Percentiles rank a stretch among this genome's conserved stretches.
Evolutionary conservation across 1,284 basidiomycete species (phyloP).

Genomic region (Agaricales sp.): DNA sequence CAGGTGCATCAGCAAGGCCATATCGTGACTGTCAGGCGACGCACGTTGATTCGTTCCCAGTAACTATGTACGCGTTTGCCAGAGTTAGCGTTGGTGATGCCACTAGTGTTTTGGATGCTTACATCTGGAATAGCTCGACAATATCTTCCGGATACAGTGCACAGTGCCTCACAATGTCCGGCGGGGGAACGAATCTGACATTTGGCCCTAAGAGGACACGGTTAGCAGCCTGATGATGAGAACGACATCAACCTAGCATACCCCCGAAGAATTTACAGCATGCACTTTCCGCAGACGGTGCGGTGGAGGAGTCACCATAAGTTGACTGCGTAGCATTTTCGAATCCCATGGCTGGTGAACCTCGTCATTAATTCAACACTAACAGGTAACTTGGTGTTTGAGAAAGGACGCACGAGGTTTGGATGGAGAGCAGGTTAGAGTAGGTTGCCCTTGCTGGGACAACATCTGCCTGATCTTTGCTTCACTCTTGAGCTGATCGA

Average conservation of each 20-base stretch:
- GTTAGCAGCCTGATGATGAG: conserved; percentile 1
- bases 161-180: conserved; percentile 35
- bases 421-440: too few species aligned
- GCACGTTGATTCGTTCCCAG: conserved; percentile 42
- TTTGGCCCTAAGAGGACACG: conserved; percentile 7
- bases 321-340: too few species aligned
- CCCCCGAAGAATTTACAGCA: conserved; percentile 1
- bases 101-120: conserved; percentile 13
- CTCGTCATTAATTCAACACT: too few species aligned
- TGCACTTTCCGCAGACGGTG: not conserved
- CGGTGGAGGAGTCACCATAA: too few species aligned
- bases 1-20: conserved; percentile 7
- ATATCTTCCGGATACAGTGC: conserved; percentile 44
- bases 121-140: conserved; percentile 48
- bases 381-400: too few species aligned
- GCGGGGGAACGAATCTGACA: conserved; percentile 15
- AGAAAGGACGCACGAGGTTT: too few species aligned
- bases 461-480: conserved; percentile 29
- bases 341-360: too few species aligned
- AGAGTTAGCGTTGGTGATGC: conserved; percentile 6
- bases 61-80: conserved; percentile 23
- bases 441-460: not conserved
- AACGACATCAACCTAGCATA: not conserved
- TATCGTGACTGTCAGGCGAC: too few species aligned
- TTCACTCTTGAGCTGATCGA: conserved; percentile 33